Evolutionary conservation across 2,329 filamentous ascomycete genomes (phyloP).

Genomic region (Bipolaris zeicola): DNA sequence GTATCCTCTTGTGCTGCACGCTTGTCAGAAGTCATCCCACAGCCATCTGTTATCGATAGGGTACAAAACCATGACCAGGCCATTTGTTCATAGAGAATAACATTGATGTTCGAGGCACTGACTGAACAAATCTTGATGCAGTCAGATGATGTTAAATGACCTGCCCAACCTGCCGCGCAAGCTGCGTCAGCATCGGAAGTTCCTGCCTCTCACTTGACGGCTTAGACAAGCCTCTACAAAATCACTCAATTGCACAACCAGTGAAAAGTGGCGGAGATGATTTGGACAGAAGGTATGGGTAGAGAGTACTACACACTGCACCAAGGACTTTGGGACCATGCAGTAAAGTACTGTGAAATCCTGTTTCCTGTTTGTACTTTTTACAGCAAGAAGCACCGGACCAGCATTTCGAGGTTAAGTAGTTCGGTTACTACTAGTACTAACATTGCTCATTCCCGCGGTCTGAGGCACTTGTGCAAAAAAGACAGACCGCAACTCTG

Average conservation of each 20-base stretch:
- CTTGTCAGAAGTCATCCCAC: background rate
- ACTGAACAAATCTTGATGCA: background rate
- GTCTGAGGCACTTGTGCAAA: background rate
- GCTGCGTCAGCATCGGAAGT: background rate
- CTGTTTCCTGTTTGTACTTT: background rate
- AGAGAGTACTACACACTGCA: background rate
- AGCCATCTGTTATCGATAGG: background rate
- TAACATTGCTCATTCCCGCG: background rate
- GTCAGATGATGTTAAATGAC: background rate
- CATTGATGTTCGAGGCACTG: background rate
- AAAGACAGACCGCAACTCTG: slow-evolving; percentile 4
- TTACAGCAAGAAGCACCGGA: background rate
- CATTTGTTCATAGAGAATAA: background rate
- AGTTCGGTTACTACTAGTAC: background rate
- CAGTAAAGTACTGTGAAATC: background rate
- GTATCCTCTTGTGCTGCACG: background rate
- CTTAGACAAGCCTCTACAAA: background rate
- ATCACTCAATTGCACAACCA: background rate
- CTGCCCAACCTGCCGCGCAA: background rate
- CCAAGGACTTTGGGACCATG: background rate
- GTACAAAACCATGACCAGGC: too few relatives aligned
- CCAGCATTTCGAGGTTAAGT: background rate
- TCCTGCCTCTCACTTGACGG: background rate
- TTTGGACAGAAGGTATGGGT: background rate
- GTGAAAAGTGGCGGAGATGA: too few relatives aligned